A percentile compares a stretch with the other conserved stretches of the same genome.
These are phyloP conservation scores for Fistulifera pelliculosa DNA, from an alignment of 108 stramenopile genomes.

Conservation along the genomic window DNA sequence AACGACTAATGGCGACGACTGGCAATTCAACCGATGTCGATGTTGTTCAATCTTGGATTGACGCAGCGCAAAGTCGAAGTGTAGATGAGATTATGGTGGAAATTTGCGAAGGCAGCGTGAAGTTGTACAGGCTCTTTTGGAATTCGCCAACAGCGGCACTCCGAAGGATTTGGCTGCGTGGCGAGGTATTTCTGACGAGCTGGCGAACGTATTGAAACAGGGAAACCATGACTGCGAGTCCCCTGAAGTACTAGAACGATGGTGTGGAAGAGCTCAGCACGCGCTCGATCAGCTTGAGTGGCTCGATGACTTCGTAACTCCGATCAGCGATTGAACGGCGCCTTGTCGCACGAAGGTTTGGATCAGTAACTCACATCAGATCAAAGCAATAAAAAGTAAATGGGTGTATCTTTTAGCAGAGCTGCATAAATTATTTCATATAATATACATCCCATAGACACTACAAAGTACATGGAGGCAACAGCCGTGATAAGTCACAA, in stretches of 20 bases:
- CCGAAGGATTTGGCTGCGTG: slow-evolving; percentile 70
- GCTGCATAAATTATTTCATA: too few relatives aligned
- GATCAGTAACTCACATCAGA: too few relatives aligned
- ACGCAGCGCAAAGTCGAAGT: slow-evolving; percentile 48
- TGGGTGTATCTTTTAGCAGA: too few relatives aligned
- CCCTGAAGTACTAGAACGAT: slow-evolving; percentile 8
- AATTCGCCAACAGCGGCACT: slow-evolving; percentile 43
- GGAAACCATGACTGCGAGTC: background rate
- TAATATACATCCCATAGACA: too few relatives aligned
- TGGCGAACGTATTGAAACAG: background rate
- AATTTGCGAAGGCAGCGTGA: slow-evolving; percentile 65
- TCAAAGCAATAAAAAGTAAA: too few relatives aligned
- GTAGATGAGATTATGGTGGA: slow-evolving; percentile 80
- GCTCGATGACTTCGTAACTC: slow-evolving; percentile 12
- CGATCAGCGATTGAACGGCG: background rate
- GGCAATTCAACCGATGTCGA: slow-evolving; percentile 7
- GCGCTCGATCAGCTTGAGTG: slow-evolving; percentile 10
- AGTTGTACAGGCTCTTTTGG: slow-evolving; percentile 38
- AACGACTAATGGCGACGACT: background rate
- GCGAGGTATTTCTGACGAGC: slow-evolving; percentile 13
- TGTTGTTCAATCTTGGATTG: slow-evolving; percentile 51
- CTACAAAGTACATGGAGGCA: too few relatives aligned
- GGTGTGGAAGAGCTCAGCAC: slow-evolving; percentile 5
- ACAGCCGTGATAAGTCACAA: too few relatives aligned
- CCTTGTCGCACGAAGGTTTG: too few relatives aligned